Evolutionary conservation across 129 eudicot species (phyloP).

Genomic region (Flaveria sonorensis): DNA sequence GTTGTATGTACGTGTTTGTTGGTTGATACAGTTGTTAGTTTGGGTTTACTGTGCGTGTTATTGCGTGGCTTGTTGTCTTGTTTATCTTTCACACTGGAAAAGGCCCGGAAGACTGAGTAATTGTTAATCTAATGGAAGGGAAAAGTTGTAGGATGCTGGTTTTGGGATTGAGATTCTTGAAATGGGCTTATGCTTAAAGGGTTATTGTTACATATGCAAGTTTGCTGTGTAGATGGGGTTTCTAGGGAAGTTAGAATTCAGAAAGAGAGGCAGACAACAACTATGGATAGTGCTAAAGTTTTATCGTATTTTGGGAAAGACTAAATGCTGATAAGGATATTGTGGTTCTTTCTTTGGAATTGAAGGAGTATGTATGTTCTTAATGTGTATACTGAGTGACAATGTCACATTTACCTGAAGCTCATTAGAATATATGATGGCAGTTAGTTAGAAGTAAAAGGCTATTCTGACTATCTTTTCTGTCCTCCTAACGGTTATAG

Average conservation of each 20-base stretch:
- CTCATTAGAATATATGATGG: slow-evolving; percentile 4
- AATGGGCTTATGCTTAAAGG: not conserved
- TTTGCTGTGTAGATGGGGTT: not conserved
- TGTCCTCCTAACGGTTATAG: not conserved
- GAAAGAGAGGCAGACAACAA: too few relatives aligned
- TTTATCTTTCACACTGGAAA: not conserved
- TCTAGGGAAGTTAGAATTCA: too few relatives aligned
- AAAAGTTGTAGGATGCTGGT: not conserved
- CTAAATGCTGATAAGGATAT: too few relatives aligned
- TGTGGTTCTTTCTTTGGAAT: too few relatives aligned
- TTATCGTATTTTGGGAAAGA: too few relatives aligned
- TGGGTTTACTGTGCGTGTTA: slow-evolving; percentile 5
- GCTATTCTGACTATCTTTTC: not conserved
- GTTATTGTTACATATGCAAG: not conserved
- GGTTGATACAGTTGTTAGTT: slow-evolving; percentile 16
- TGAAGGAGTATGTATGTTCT: not conserved
- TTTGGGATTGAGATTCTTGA: not conserved
- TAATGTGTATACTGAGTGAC: not conserved
- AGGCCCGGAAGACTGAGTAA: too few relatives aligned
- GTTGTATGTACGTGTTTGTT: not conserved
- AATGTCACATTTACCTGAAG: not conserved
- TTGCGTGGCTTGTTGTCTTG: slow-evolving; percentile 2
- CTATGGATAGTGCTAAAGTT: too few relatives aligned
- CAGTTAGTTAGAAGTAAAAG: too few relatives aligned
- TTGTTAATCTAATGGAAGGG: not conserved